phyloP scores from a whole-genome alignment of 169 alveolate genomes.

The Plasmodium adleri region DNA sequence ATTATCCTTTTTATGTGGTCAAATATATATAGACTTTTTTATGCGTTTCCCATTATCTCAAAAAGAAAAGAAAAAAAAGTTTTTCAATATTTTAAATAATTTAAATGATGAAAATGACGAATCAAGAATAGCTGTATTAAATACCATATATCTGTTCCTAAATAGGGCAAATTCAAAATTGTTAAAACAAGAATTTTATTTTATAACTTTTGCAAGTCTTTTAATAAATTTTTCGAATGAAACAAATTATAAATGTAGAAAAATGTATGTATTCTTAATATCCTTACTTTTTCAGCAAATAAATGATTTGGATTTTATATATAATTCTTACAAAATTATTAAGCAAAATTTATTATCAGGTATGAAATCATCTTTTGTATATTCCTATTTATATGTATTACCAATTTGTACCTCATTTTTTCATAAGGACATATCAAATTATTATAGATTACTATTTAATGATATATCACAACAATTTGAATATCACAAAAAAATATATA shows the following conservation, averaged over 20 bases:
- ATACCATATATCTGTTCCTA: constrained; percentile 41
- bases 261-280: constrained; percentile 53
- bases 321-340: constrained; percentile 62
- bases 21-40: constrained; percentile 70
- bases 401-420: constrained; percentile 62
- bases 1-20: constrained; percentile 76
- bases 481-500: background rate
- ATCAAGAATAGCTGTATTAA: constrained; percentile 60
- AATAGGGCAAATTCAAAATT: constrained; percentile 55
- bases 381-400: constrained; percentile 44
- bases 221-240: constrained; percentile 67
- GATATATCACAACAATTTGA: background rate
- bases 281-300: constrained; percentile 65
- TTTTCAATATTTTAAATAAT: constrained; percentile 43
- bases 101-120: constrained; percentile 65
- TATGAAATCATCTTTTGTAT: constrained; percentile 19
- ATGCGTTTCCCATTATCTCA: constrained; percentile 61
- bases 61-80: constrained; percentile 58
- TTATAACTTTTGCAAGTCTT: constrained; percentile 26
- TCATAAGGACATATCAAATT: constrained; percentile 19
- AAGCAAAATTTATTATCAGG: constrained; percentile 17
- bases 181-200: constrained; percentile 66
- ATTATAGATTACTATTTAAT: constrained; percentile 1
- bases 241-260: constrained; percentile 61
- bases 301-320: constrained; percentile 60